Evolutionary conservation across 495 filamentous ascomycete genomes (phyloP).

Genomic region (Penicillium lagena): DNA sequence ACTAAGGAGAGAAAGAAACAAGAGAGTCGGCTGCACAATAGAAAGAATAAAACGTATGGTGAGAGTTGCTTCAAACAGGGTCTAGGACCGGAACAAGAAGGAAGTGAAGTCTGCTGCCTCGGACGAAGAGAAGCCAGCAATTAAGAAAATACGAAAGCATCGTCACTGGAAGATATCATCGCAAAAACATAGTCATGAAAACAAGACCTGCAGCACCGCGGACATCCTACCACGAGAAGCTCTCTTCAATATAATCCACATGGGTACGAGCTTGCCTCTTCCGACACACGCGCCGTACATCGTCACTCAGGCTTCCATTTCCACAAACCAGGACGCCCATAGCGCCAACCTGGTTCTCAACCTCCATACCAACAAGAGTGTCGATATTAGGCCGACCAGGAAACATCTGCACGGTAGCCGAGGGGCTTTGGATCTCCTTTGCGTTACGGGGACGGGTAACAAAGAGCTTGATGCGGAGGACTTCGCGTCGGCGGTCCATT

Average conservation of each 20-base stretch:
- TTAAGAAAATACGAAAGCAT: too few relatives aligned
- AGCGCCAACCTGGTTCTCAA: conserved; percentile 69
- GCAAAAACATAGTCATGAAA: too few relatives aligned
- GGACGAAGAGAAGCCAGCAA: too few relatives aligned
- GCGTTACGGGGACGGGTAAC: conserved; percentile 73
- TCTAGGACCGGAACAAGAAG: too few relatives aligned
- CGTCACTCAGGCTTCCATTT: conserved; percentile 75
- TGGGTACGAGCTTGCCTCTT: conserved; percentile 54
- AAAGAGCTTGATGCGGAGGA: conserved; percentile 80
- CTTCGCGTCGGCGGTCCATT: conserved; percentile 68
- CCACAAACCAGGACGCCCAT: conserved; percentile 92
- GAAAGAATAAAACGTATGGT: too few relatives aligned
- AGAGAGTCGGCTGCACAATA: too few relatives aligned
- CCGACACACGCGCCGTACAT: conserved; percentile 69
- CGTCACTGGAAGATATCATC: too few relatives aligned
- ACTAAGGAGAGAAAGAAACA: too few relatives aligned
- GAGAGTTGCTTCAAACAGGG: too few relatives aligned
- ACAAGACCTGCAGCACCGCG: too few relatives aligned
- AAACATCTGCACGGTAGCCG: conserved; percentile 75
- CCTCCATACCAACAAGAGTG: conserved; percentile 68
- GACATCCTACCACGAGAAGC: conserved; percentile 69
- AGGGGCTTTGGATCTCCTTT: conserved; percentile 64
- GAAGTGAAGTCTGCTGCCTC: too few relatives aligned
- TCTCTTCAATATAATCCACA: conserved; percentile 82
- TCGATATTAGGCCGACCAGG: conserved; percentile 76